Evolutionary conservation across 2,329 filamentous ascomycete species (phyloP).

Genomic region (Colletotrichum lupini): DNA sequence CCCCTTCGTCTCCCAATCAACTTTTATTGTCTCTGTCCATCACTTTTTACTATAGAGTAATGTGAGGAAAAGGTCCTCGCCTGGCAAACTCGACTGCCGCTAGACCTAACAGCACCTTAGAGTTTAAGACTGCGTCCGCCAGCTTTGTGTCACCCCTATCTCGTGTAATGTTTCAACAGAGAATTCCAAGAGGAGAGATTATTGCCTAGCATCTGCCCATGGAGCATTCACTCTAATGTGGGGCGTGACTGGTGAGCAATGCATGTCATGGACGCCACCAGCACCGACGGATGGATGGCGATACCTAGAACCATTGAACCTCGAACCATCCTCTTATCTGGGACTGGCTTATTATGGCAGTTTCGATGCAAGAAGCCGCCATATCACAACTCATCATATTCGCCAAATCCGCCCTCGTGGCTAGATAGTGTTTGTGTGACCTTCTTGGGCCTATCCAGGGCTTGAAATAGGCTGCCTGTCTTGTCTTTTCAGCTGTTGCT

Average conservation of each 20-base stretch:
- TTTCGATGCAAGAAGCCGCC: neutral
- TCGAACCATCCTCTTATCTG: neutral
- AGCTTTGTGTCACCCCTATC: slow-evolving; percentile 24
- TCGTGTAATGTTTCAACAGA: slow-evolving; percentile 1
- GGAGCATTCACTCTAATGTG: neutral
- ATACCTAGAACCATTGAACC: neutral
- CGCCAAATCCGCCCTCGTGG: neutral
- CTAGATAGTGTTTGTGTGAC: neutral
- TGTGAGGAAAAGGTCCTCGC: neutral
- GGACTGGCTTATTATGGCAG: neutral
- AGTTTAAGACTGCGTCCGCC: slow-evolving; percentile 22
- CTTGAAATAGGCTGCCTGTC: neutral
- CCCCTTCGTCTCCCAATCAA: neutral
- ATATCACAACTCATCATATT: neutral
- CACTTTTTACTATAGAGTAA: neutral
- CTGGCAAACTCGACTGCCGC: neutral
- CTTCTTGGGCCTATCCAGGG: neutral
- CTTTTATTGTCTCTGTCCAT: neutral
- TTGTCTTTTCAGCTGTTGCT: slow-evolving; percentile 16
- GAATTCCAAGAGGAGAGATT: neutral
- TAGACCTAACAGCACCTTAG: slow-evolving; percentile 1
- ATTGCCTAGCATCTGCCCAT: neutral
- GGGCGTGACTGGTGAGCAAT: neutral
- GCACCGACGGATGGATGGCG: neutral
- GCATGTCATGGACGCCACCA: slow-evolving; percentile 1